Evolutionary conservation across 768 basidiomycete species (phyloP), one percentile per base, ranked within the genome.

Genomic region (Candolleomyces aberdarensis): DNA sequence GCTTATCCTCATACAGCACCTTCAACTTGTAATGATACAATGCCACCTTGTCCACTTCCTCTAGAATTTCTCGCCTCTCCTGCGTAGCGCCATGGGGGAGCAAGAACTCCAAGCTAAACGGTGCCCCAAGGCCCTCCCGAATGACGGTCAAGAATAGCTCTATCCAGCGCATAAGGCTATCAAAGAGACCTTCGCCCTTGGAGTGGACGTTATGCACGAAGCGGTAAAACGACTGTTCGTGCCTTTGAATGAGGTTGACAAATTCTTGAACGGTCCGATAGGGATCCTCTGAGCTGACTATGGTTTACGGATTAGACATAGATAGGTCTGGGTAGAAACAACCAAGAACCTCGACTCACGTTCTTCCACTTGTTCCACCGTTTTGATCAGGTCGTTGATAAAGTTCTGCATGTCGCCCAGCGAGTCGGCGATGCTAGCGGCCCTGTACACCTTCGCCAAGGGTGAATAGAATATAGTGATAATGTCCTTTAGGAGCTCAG

Each of bases 141-240:
- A 95, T 85, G 57, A 91, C 84, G 26, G 90, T 91, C 61, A 98
- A 81, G 78, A 98, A 98, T 40, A 92, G 84, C 74, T 98, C 96
- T 72, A 97, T 90, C 97, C 97, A 99, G 43, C 81, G 84, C 94
- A 98, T 98, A 60, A 99, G 85, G 67, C 83, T 85, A 68, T 95
- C 91, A 72, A 99, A 99, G 13, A 99, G 82, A 20, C 88, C 90
- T 69, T 95, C 90, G 40, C 97, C 97, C 71, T 98, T 98, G 49
- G 94, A 89, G 70, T 99, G 97, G 1, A 99, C 97, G 66, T 96
- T 97, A 83, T 99, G 94, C 29, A 99, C 96, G 70, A 99, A 99
- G 60, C 82, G 81, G 79, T 99, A 99, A 78, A 98, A 98, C 0
- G 94, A 76, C 69, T 96, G 93, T 67, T 98, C 95, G 72, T 99